Base-by-base conservation (phyloP, 1,284 basidiomycete genomes). In the Pholiota adiposa region DNA sequence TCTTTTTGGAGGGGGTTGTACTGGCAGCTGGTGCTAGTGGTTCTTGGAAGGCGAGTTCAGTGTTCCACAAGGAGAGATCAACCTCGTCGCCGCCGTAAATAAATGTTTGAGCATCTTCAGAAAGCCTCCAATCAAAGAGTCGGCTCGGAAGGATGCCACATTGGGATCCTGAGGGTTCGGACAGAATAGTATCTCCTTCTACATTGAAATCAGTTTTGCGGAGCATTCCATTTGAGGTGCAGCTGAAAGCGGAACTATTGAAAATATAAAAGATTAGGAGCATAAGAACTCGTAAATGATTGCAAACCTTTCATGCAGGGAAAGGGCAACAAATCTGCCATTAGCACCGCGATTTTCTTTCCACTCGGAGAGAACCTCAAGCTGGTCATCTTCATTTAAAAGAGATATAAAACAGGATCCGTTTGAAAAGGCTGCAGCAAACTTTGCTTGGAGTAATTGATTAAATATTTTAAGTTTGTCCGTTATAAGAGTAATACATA, bases 31-130 rank as follows among this genome's bases (percentile, higher is more conserved):
- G 65, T 60, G 58, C 60, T 21, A 50, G 61, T 9, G 66, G 51
- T 5, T 62, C 58, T 31, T 70, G 67, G 64, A 96, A 93, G 0
- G 92, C 87, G 43, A 77, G 73, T 68, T 93, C 88, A 2, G 86
- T 82, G 69, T 93, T 82, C 90, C 92, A 96, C 1, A 96, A 69
- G 0, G 92, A 94, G 2, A 94, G 72, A 60, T 96, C 93, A 16
- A 96, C 91, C 73, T 96, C 94, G 66, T 96, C 89, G 3, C 94
- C 94, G 5, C 90, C 94, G 63, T 94, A 90, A 0, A 88, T 85
- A 74, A 96, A 94, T 0, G 82, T 81, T 23, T 77, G 71, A 4
- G 74, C 75, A 54, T 83, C 77, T 6, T 76, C 67, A 2, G 87
- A 82, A 14, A 92, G 73, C n/a, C 81, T 80, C 88, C 90, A 91